Base-by-base conservation (phyloP, 2,329 filamentous ascomycete genomes). In the Fusarium nodosum region DNA sequence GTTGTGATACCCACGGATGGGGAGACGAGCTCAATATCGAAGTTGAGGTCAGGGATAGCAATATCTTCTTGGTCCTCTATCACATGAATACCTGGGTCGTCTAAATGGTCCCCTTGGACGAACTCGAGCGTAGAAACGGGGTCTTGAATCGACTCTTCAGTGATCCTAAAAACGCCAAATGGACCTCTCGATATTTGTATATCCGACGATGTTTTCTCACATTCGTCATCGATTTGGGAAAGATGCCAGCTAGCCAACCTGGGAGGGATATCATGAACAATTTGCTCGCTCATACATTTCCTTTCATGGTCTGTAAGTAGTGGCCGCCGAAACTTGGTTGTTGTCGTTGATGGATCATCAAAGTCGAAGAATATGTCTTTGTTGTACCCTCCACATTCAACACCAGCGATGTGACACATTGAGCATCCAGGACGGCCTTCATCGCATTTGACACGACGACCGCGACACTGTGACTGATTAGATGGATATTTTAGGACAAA, bases 361-460 rank as follows among this genome's bases (percentile, higher is more conserved):
- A 63, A 47, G 38, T 66, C 64, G 9, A 71, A 71, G 26, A 71
- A 62, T n/a, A 71, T 56, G 10, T 65, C 64, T 30, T 69, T 71
- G 11, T 7, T 51, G 13, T 71, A 71, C 0, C 68, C 68, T 1
- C 68, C 68, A 3, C 68, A 71, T 9, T 60, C n/a, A 5, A 69
- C 24, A 7, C 54, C 64, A 0, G 44, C 41, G 2, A 66, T 46
- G 4, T 28, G 38, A 3, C 68, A 71, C 60, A 71, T 62, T 1
- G 68, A 66, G 4, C 68, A 71, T 4, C 20, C 41, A 2, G 68
- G 68, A 13, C 56, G 68, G 0, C 34, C 48, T 31, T 71, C 68
- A 12, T 71, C 68, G 7, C 68, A 71, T 26, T 71, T 71, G 16
- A 71, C 56, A 7, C 68, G 68, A 34, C 68, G 68, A 22, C 53